Evolutionary conservation across 2,329 filamentous ascomycete genomes (phyloP).

Genomic region (Pseudophaeomoniella oleicola): DNA sequence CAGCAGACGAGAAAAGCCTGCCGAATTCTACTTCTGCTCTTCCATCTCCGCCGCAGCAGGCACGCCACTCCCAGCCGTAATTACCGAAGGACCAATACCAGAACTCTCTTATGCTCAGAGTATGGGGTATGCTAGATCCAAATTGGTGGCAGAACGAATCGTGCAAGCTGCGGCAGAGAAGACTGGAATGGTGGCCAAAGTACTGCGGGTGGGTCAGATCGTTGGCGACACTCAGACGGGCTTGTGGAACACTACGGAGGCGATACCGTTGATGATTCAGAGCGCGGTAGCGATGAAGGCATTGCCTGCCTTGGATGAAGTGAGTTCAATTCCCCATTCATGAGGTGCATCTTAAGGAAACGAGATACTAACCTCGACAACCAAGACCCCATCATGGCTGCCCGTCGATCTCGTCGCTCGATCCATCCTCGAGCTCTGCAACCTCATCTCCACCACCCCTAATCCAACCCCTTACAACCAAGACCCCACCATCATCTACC

Average conservation of each 20-base stretch:
- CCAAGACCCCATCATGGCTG: neutral
- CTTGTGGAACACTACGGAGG: constrained; percentile 35
- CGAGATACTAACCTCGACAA: constrained; percentile 5
- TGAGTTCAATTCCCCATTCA: constrained; percentile 27
- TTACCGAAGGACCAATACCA: constrained; percentile 11
- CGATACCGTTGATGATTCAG: constrained; percentile 35
- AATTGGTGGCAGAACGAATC: constrained; percentile 26
- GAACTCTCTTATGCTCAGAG: constrained; percentile 22
- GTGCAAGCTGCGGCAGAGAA: constrained; percentile 17
- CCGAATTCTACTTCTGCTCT: constrained; percentile 34
- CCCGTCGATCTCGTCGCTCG: constrained; percentile 4
- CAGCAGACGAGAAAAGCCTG: constrained; percentile 11
- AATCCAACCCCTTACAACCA: constrained; percentile 5
- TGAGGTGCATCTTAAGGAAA: constrained; percentile 16
- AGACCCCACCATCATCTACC: constrained; percentile 41
- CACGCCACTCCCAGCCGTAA: neutral
- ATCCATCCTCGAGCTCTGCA: constrained; percentile 4
- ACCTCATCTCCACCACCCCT: constrained; percentile 4
- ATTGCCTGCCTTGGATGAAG: constrained; percentile 29
- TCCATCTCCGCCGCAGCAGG: constrained; percentile 28
- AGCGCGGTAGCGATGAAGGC: constrained; percentile 27
- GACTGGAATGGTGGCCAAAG: constrained; percentile 2
- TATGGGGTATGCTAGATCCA: constrained; percentile 31
- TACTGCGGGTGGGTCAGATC: neutral
- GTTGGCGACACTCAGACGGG: constrained; percentile 28